phyloP scores from a whole-genome alignment of 75 land plant species.

The Selaginella moellendorffii region DNA sequence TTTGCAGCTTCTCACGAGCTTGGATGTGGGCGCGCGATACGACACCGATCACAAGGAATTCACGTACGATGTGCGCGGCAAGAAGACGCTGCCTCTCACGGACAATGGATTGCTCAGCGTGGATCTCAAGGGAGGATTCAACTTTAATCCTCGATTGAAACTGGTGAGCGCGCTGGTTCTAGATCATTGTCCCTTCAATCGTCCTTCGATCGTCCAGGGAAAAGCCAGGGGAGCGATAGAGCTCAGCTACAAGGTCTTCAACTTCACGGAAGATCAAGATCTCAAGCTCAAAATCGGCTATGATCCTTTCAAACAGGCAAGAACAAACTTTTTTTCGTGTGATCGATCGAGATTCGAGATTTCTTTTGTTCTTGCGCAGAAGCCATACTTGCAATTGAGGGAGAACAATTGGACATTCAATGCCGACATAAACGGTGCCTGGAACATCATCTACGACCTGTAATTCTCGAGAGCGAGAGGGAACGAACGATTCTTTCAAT shows the following conservation, averaged over 20 bases:
- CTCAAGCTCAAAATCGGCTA: slow-evolving; percentile 65
- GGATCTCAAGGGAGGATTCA: slow-evolving; percentile 45
- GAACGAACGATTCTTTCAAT: no score
- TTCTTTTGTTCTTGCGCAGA: slow-evolving; percentile 28
- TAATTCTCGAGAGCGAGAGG: slow-evolving; percentile 23
- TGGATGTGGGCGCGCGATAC: slow-evolving; percentile 32
- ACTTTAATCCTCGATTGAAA: slow-evolving; percentile 42
- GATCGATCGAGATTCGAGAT: background rate
- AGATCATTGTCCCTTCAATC: background rate
- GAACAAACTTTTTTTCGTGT: background rate
- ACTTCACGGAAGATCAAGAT: slow-evolving; percentile 75
- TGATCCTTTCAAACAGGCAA: slow-evolving; percentile 58
- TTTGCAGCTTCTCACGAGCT: slow-evolving; percentile 30
- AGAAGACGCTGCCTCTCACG: slow-evolving; percentile 49
- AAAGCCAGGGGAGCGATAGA: slow-evolving; percentile 59
- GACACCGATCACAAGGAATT: slow-evolving; percentile 19
- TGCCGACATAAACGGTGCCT: slow-evolving; percentile 45
- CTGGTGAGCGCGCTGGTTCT: slow-evolving; percentile 36
- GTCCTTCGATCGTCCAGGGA: slow-evolving; percentile 23
- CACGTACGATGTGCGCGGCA: slow-evolving; percentile 31
- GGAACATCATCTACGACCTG: slow-evolving; percentile 74
- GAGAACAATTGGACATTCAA: slow-evolving; percentile 92
- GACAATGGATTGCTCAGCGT: slow-evolving; percentile 39
- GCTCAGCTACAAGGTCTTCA: slow-evolving; percentile 43
- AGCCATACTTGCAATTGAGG: slow-evolving; percentile 69